These are phyloP conservation scores for Ceratopteris richardii DNA, from an alignment of 75 land plant species.

Conservation along the genomic window DNA sequence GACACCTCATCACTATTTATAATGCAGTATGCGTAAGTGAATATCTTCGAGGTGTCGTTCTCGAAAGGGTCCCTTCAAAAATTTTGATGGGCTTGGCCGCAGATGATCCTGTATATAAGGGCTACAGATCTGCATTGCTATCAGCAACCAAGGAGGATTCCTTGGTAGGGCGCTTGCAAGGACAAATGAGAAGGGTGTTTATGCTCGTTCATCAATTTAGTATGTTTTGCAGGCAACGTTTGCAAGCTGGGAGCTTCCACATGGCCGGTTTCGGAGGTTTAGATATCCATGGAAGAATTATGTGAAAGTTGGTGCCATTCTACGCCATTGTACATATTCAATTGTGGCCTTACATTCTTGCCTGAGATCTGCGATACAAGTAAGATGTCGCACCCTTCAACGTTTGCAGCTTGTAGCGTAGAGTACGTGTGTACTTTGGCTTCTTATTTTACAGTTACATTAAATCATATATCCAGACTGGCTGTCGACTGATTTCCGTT, in stretches of 20 bases:
- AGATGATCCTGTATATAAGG: conserved; percentile 63
- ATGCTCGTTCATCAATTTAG: neutral
- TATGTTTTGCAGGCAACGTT: conserved; percentile 3
- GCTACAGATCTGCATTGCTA: conserved; percentile 56
- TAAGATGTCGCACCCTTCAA: neutral
- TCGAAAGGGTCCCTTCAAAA: conserved; percentile 56
- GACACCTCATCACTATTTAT: too few species aligned
- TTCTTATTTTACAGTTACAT: neutral
- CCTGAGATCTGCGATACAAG: conserved; percentile 12
- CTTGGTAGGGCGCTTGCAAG: conserved; percentile 38
- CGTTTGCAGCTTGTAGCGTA: neutral
- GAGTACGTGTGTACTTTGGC: neutral
- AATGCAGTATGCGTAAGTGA: conserved; percentile 51
- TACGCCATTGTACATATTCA: conserved; percentile 13
- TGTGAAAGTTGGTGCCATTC: conserved; percentile 6
- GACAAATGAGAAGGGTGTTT: neutral
- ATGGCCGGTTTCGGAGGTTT: conserved; percentile 10
- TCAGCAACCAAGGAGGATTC: conserved; percentile 53
- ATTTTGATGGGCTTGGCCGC: conserved; percentile 51
- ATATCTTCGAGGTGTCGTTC: conserved; percentile 55
- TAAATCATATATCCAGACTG: neutral
- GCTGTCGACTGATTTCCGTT: neutral
- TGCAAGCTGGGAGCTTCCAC: conserved; percentile 19
- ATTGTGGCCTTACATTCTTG: conserved; percentile 10
- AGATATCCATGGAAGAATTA: conserved; percentile 12